A percentile compares a stretch with the other conserved stretches of the same genome.
These are phyloP conservation scores for Trichophyton simii DNA, from an alignment of 2,329 filamentous ascomycete genomes.

Conservation along the genomic window DNA sequence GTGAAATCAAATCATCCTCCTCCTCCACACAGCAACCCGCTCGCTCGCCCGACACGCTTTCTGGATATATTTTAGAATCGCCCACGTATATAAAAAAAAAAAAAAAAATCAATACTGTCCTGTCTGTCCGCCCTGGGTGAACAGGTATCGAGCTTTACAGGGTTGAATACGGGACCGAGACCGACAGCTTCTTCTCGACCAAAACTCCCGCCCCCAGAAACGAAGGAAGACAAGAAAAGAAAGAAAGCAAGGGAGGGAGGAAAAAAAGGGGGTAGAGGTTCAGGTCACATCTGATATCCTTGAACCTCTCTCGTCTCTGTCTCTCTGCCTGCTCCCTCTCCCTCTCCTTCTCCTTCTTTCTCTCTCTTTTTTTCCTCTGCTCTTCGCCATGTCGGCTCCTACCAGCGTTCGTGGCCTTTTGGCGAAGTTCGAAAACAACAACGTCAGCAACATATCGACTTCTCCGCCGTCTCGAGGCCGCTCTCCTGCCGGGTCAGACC, in stretches of 20 bases:
- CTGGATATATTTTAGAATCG: too few species aligned
- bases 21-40: background rate
- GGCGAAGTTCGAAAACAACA: slow-evolving; percentile 68
- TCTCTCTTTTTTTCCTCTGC: too few species aligned
- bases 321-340: too few species aligned
- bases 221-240: background rate
- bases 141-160: background rate
- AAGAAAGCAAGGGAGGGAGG: background rate
- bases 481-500: slow-evolving; percentile 44
- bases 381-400: slow-evolving; percentile 13
- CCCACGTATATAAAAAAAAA: too few species aligned
- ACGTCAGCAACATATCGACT: slow-evolving; percentile 49
- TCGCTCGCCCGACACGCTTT: background rate
- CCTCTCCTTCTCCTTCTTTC: too few species aligned
- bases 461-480: slow-evolving; percentile 58
- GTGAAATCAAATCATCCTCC: background rate
- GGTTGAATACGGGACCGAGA: background rate
- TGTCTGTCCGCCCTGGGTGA: too few species aligned
- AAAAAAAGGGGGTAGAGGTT: background rate
- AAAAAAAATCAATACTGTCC: too few species aligned
- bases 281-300: slow-evolving; percentile 6
- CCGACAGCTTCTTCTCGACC: background rate
- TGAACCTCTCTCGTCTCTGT: background rate
- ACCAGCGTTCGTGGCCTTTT: slow-evolving; percentile 59
- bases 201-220: too few species aligned